Conservation (phyloP, 225 moss, liverwort and hornwort genomes). For the Polytrichum commune region DNA sequence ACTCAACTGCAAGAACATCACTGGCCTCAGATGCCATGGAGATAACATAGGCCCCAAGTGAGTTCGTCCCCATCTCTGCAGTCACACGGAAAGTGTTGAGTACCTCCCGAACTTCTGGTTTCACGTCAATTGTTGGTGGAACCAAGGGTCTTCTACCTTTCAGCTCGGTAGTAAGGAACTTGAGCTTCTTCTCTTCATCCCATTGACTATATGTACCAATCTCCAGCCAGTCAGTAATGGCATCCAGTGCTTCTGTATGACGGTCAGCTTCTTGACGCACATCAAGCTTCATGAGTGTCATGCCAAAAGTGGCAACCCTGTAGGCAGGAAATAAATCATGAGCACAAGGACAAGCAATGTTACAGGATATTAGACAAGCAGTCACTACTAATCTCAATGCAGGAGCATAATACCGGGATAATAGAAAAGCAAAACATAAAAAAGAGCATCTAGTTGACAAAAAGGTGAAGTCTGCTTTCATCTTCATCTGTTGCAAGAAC, state of each 20-base stretch:
- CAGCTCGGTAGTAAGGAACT: slow-evolving; percentile 68
- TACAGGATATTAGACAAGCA: too few species aligned
- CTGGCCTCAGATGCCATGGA: slow-evolving; percentile 90
- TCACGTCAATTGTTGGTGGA: slow-evolving; percentile 77
- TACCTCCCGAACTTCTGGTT: slow-evolving; percentile 70
- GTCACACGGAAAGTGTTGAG: slow-evolving; percentile 74
- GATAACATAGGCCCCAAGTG: slow-evolving; percentile 81
- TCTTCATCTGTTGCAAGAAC: too few species aligned
- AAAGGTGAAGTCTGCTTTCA: too few species aligned
- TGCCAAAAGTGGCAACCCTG: slow-evolving; percentile 78
- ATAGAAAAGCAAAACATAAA: too few species aligned
- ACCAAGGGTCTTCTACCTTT: slow-evolving; percentile 76
- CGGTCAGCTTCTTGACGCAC: slow-evolving; percentile 81
- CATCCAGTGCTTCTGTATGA: slow-evolving; percentile 70
- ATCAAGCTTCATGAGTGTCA: slow-evolving; percentile 93
- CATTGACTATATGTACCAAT: slow-evolving; percentile 83
- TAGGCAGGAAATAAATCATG: too few species aligned
- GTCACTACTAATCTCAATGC: too few species aligned
- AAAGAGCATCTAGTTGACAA: too few species aligned
- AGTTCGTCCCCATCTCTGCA: slow-evolving; percentile 77
- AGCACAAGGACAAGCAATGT: not conserved
- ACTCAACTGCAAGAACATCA: slow-evolving; percentile 80
- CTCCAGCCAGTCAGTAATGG: slow-evolving; percentile 76
- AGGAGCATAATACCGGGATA: too few species aligned
- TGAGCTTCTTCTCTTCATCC: slow-evolving; percentile 74